Evolutionary conservation across 345 rosid genomes (phyloP), one percentile per base, ranked within the genome.

Genomic region (Melaleuca quinquenervia): DNA sequence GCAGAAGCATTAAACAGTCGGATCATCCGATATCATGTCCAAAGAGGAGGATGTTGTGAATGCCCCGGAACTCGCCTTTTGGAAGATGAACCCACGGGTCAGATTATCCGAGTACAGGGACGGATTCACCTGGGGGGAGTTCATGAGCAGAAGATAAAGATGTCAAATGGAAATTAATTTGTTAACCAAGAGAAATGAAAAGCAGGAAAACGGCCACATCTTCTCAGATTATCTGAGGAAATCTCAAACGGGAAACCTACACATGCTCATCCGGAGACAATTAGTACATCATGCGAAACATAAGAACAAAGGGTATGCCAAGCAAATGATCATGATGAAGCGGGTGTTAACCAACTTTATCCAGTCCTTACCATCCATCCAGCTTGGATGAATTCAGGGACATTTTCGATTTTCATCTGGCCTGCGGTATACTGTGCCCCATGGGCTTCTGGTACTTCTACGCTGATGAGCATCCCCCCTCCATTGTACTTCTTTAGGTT

Each of bases 301-400:
- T n/a, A 32, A 48, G 49, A 26, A 62, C 7, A 44, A 27, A 54
- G n/a, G n/a, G 5, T 5, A 32, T 7, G 27, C 55, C 29, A 14
- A 45, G 5, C 32, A 7, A 20, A 5, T 11, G 54, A 3, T 36
- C 32, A 24, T 11, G n/a, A 27, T 52, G 5, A 52, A 52, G 44
- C 6, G 27, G 50, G 15, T 51, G 48, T 32, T 41, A 50, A 44
- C 6, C 14, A 55, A 24, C 41, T 41, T 41, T 16, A 15, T 21
- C 16, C 51, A 11, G 58, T 52, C 13, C 86, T 50, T 78, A 85
- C 90, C 74, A 58, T 85, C 86, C 86, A 89, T 8, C 90, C 88
- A 54, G 52, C 86, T 74, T 82, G 83, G 20, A 89, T 49, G 26
- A 20, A 22, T 9, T 85, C 89, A 3, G 53, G 62, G 41, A 84